Percentiles rank a stretch among this genome's conserved stretches.
Conservation (phyloP, 345 rosid genomes). For the Citrus unshiu region DNA sequence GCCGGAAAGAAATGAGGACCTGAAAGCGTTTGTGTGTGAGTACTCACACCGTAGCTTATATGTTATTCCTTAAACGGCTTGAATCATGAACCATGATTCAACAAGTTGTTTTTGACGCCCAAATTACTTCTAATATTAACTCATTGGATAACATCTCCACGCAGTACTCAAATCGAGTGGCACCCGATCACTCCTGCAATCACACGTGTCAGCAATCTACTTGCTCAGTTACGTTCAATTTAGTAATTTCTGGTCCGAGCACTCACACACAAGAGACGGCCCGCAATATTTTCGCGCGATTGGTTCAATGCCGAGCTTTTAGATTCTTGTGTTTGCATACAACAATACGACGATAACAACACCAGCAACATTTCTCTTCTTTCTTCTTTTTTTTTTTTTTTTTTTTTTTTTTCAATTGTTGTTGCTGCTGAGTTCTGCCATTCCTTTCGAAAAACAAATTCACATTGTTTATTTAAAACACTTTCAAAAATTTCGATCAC, state of each 20-base stretch:
- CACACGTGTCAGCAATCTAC: not conserved
- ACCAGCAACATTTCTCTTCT: not conserved
- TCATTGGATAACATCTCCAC: not conserved
- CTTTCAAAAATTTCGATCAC: conserved; percentile 7
- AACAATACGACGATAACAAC: not conserved
- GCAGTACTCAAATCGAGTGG: not conserved
- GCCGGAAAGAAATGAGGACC: not conserved
- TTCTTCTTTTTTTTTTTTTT: too few relatives aligned
- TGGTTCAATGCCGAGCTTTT: conserved; percentile 4
- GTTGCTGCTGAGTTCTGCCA: not conserved
- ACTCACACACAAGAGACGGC: not conserved
- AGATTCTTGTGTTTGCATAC: not conserved
- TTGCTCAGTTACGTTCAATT: not conserved
- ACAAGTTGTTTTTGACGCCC: not conserved
- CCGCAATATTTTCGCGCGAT: conserved; percentile 21
- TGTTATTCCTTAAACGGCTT: not conserved
- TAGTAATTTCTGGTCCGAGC: not conserved
- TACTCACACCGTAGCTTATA: conserved; percentile 2
- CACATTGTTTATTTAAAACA: not conserved
- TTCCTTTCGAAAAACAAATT: not conserved
- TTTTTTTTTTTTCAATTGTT: not conserved
- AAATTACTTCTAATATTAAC: not conserved
- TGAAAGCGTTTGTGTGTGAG: not conserved
- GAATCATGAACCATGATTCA: not conserved
- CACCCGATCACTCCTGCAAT: not conserved